Percentiles rank a stretch among this genome's conserved stretches.
Conservation (phyloP, 2,329 filamentous ascomycete species). For the Colletotrichum coccodes region DNA sequence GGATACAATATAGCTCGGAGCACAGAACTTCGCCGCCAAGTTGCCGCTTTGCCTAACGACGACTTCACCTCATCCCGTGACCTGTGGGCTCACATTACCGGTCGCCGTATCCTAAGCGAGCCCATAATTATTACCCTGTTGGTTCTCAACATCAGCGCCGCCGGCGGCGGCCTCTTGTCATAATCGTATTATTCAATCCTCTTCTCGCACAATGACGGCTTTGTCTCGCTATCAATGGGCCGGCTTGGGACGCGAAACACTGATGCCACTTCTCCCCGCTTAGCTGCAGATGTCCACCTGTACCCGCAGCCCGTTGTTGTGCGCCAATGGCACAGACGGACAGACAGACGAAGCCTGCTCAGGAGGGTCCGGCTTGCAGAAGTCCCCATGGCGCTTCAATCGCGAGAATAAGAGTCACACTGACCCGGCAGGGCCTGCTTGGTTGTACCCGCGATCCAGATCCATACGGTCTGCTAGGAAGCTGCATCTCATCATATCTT, state of each 20-base stretch:
- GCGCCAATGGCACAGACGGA: constrained; percentile 25
- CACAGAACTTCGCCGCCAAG: background rate
- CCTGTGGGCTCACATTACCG: background rate
- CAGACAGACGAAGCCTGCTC: background rate
- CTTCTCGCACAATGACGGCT: constrained; percentile 10
- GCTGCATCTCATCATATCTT: constrained; percentile 17
- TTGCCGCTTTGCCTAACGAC: background rate
- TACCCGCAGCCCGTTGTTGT: constrained; percentile 25
- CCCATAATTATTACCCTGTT: background rate
- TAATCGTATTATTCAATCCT: constrained; percentile 15
- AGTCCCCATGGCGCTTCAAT: constrained; percentile 14
- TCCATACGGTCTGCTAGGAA: constrained; percentile 12
- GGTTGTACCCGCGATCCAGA: constrained; percentile 28
- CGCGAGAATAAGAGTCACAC: constrained; percentile 28
- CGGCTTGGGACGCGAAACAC: constrained; percentile 20
- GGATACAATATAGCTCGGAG: background rate
- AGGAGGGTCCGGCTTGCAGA: background rate
- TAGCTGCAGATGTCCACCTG: constrained; percentile 29
- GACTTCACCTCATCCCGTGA: background rate
- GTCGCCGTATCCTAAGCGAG: constrained; percentile 8
- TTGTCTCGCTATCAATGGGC: constrained; percentile 27
- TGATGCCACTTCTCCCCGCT: constrained; percentile 30
- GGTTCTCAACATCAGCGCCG: constrained; percentile 2
- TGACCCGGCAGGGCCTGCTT: constrained; percentile 14
- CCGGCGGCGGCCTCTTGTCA: constrained; percentile 9